phyloP scores from a whole-genome alignment of 306 rosid genomes.

The Dryas octopetala region DNA sequence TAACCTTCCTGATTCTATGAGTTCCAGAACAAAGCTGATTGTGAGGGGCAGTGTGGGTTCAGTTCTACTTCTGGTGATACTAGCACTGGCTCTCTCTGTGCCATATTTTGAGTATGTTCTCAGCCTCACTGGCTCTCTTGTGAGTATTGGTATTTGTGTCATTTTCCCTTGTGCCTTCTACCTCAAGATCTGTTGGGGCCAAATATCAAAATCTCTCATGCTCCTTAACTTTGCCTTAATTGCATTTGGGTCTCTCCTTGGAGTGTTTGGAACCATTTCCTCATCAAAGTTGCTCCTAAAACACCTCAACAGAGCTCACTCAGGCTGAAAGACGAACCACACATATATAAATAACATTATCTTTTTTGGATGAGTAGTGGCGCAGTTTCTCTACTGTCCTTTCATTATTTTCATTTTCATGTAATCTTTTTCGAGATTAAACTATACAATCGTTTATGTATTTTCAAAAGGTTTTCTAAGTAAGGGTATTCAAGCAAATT shows the following conservation, averaged over 20 bases:
- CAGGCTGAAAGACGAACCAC: conserved; percentile 7
- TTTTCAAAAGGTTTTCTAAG: no score
- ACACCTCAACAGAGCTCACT: conserved; percentile 28
- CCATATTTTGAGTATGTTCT: conserved; percentile 72
- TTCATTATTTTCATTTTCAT: neutral
- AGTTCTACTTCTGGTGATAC: conserved; percentile 44
- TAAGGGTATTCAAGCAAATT: no score
- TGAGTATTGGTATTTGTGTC: conserved; percentile 41
- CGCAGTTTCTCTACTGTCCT: neutral
- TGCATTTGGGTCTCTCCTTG: conserved; percentile 50
- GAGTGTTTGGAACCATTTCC: conserved; percentile 56
- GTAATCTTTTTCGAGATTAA: neutral
- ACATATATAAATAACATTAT: neutral
- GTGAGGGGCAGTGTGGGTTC: conserved; percentile 53
- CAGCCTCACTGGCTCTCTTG: conserved; percentile 75
- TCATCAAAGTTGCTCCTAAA: conserved; percentile 43
- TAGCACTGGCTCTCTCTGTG: conserved; percentile 53
- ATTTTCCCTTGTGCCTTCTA: conserved; percentile 62
- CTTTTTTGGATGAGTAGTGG: neutral
- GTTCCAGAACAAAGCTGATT: conserved; percentile 37
- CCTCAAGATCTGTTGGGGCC: conserved; percentile 59
- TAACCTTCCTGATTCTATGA: conserved; percentile 46
- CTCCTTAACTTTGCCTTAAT: conserved; percentile 42
- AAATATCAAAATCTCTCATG: conserved; percentile 38
- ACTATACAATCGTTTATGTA: neutral